Evolutionary conservation across 176 grass and related monocot genomes (phyloP).

Genomic region (Alloteropsis semialata): DNA sequence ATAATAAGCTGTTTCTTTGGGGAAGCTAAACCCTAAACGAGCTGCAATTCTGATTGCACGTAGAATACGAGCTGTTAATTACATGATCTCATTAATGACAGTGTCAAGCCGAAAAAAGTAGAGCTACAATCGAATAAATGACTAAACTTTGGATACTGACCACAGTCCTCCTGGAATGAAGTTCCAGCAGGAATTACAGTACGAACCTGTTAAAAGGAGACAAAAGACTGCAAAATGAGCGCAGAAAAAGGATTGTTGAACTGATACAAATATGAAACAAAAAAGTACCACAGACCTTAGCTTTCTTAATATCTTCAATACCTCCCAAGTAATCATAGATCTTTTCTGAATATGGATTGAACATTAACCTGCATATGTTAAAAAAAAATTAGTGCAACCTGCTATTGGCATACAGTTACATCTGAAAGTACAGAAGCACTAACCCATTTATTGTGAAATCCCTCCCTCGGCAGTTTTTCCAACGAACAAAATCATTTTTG

Average conservation of each 20-base stretch:
- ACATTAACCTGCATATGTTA: conserved; percentile 74
- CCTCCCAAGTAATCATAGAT: conserved; percentile 97
- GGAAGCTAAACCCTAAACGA: conserved; percentile 88
- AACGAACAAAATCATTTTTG: conserved; percentile 74
- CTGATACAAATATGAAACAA: conserved; percentile 33
- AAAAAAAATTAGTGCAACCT: conserved; percentile 12
- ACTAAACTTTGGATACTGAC: conserved; percentile 42
- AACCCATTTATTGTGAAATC: conserved; percentile 98
- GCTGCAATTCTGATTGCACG: conserved; percentile 99
- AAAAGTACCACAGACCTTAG: conserved; percentile 57
- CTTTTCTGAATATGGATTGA: conserved; percentile 85
- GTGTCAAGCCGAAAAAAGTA: conserved; percentile 13
- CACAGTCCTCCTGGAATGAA: conserved; percentile 89
- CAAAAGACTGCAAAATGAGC: neutral
- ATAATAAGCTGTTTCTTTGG: conserved; percentile 92
- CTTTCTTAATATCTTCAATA: conserved; percentile 86
- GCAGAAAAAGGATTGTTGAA: conserved; percentile 7
- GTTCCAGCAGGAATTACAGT: conserved; percentile 77
- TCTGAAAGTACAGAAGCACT: conserved; percentile 21
- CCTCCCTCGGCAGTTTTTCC: conserved; percentile 82
- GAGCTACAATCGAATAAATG: conserved; percentile 4
- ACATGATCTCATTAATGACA: conserved; percentile 41
- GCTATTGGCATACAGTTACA: neutral
- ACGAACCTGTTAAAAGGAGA: conserved; percentile 56
- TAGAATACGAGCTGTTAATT: conserved; percentile 93